Percentiles rank a stretch among this genome's conserved stretches.
Conservation (phyloP, 164 flowering plant species). For the Sedum album region DNA sequence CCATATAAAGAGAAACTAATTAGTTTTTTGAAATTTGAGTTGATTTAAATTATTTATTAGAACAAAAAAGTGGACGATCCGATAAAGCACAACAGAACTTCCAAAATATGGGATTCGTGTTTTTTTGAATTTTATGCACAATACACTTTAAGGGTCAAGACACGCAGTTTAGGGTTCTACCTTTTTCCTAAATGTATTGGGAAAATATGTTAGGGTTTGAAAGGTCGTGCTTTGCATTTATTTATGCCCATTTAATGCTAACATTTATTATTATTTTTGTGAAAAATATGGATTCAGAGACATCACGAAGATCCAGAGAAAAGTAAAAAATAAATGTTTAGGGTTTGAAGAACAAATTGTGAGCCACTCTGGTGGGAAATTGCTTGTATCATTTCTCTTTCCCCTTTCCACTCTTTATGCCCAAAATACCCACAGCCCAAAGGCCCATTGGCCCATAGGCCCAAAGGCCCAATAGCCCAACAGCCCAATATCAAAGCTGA, state of each 20-base stretch:
- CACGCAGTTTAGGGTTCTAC: background rate
- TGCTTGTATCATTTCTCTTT: conserved; percentile 59
- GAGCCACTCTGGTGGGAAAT: conserved; percentile 52
- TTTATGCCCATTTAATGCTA: background rate
- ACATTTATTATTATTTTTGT: background rate
- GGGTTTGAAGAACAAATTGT: conserved; percentile 29
- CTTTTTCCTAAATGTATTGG: background rate
- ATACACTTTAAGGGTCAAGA: background rate
- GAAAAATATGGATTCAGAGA: background rate
- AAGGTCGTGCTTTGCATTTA: background rate
- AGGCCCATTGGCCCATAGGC: too few species aligned
- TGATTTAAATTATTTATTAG: background rate
- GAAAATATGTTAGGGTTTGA: background rate
- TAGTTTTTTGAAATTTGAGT: background rate
- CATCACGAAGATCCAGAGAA: conserved; percentile 36
- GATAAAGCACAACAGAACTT: background rate
- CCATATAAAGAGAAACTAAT: too few species aligned
- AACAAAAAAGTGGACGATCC: background rate
- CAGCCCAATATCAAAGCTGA: too few species aligned
- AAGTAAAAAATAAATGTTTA: conserved; percentile 11
- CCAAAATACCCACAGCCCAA: too few species aligned
- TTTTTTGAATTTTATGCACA: background rate
- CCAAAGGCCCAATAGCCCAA: too few species aligned
- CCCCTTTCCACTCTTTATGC: too few species aligned
- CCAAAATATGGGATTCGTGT: background rate